Conservation (phyloP, 1,284 basidiomycete species). For the Leccinum ponderosum region DNA sequence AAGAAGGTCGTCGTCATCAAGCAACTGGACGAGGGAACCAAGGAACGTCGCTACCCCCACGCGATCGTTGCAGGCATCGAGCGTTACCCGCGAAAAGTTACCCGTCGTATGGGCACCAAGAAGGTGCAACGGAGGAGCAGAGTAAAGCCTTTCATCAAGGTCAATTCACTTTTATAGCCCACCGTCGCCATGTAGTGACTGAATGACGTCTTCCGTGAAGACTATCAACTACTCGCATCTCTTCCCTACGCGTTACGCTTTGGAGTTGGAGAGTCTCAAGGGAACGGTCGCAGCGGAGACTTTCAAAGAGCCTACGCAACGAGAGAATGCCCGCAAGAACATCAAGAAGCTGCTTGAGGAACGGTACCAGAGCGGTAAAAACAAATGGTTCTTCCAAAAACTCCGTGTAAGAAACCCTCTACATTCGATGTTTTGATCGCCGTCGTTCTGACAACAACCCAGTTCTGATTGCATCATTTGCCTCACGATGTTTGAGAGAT, state of each 20-base stretch:
- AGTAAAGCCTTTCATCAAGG: conserved; percentile 99
- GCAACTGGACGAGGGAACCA: conserved; percentile 85
- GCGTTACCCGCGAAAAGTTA: conserved; percentile 95
- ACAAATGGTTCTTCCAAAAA: conserved; percentile 92
- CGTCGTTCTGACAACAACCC: neutral
- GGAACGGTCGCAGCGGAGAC: conserved; percentile 81
- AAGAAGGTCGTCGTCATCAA: conserved; percentile 92
- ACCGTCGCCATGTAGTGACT: neutral
- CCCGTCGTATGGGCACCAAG: conserved; percentile 95
- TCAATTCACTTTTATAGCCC: conserved; percentile 39
- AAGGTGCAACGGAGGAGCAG: conserved; percentile 88
- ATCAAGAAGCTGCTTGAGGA: conserved; percentile 97
- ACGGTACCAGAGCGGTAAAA: conserved; percentile 87
- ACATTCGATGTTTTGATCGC: neutral
- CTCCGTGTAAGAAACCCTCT: conserved; percentile 59
- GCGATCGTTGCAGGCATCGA: conserved; percentile 96
- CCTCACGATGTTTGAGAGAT: conserved; percentile 14
- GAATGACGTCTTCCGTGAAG: conserved; percentile 38
- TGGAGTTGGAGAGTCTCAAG: conserved; percentile 93
- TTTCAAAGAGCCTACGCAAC: conserved; percentile 93
- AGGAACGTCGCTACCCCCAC: conserved; percentile 91
- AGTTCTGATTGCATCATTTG: conserved; percentile 31
- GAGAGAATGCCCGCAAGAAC: conserved; percentile 92
- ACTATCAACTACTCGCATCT: conserved; percentile 95
- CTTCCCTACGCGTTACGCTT: conserved; percentile 95